Evolutionary conservation across 768 basidiomycete genomes (phyloP), one percentile per base, ranked within the genome.

Genomic region (Suillus hirtellus): DNA sequence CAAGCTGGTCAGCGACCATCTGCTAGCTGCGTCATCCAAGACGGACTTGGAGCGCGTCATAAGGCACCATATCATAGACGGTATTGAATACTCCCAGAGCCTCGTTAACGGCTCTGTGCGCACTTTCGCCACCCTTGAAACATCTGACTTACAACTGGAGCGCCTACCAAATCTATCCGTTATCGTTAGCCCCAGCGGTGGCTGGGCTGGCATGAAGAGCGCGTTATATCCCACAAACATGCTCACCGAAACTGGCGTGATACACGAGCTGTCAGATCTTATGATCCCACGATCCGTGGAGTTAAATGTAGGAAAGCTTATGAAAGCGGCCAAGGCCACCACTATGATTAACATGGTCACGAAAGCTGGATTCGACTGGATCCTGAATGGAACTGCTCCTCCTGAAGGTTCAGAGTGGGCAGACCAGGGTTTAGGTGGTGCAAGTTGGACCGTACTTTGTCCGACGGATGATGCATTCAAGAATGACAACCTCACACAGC

Each of bases 391-490:
- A 5, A 91, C 88, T 7, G 77, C 83, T 0, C 91, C 91, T 8
- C 90, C 92, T 5, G 85, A 87, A 67, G 89, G 80, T 60, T 89
- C 89, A 11, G 78, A 77, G 12, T 92, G 88, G 88, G 83, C 82
- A 6, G 80, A 86, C 17, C 70, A 74, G 62, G 81, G 77, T 52
- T 69, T 83, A n/a, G 70, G 72, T 21, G 81, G 79, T 31, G 76
- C 74, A 10, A 88, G 89, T 4, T 99, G 96, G 89, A 96, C 95
- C 1, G 75, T 99, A 4, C 81, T 99, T 24, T 95, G 92, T 67
- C 97, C 97, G 3, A 86, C 87, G 7, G 97, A 99, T 70, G 89
- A 90, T 63, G 95, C 96, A 0, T 97, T 99, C 83, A 89, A 94
- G 72, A 78, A 84, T 24, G 77, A 90, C 74, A 96, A 99, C 77